Base-by-base conservation (phyloP, 140 eudicot species). In the Flaveria floridana region DNA sequence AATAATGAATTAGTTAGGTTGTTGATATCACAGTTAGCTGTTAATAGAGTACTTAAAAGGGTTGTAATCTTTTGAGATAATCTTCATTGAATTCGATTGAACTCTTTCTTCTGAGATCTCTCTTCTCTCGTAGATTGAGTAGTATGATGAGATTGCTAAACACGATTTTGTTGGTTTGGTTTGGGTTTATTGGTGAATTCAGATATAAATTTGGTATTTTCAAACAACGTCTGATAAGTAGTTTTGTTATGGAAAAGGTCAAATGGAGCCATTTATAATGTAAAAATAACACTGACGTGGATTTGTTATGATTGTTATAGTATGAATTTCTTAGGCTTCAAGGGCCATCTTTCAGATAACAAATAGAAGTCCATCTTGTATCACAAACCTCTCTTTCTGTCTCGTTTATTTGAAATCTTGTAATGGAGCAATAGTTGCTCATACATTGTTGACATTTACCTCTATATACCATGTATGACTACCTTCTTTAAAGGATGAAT, bases 321-420 rank as follows among this genome's bases (percentile, higher is more conserved):
- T 34, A 34, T 5, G 8, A 34, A 34, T 6, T 34, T 34, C 41
- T 34, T 34, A 34, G 41, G 41, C 41, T 34, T 34, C 50, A 3
- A 2, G 44, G 20, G 6, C 3, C 18, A 66, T 66, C 6, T 66
- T 66, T 30, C 9, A 42, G 34, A 63, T 14, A 26, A 28, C 68
- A 14, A 63, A 26, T 28, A 28, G 20, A 26, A 14, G 16, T 26
- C 39, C 57, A 1, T 44, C 5, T 4, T 46, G 58, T 20, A 46
- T 46, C 73, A 68, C 28, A 19, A 42, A 68, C 9, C 58, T 34
- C 34, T 46, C 20, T 68, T 46, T 68, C 73, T 42, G 53, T 6
- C 13, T 44, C 12, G 7, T 19, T 16, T 20, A 30, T 34, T 28
- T 30, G 41, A 21, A 59, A 61, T 61, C 18, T 61, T 61, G 67